A percentile compares a stretch with the other conserved stretches of the same genome.
Conservation (phyloP, 1,284 basidiomycete genomes). For the Sporisorium exsertum region DNA sequence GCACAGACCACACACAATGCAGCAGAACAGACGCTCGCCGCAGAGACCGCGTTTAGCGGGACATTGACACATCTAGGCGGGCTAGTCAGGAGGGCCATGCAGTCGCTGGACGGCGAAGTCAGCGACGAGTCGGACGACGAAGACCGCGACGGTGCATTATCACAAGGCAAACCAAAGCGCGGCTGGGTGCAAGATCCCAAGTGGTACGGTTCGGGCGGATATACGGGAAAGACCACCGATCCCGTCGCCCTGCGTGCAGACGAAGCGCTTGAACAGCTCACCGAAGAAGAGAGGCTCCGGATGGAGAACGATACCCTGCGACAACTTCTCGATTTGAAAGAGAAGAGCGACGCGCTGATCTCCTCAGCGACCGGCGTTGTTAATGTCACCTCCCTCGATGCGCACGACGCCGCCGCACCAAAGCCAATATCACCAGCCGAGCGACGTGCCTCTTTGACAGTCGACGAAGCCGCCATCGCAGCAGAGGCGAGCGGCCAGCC, state of each 20-base stretch:
- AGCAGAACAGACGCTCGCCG: slow-evolving; percentile 50
- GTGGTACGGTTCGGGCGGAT: slow-evolving; percentile 65
- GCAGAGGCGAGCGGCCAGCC: slow-evolving; percentile 50
- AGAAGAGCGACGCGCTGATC: slow-evolving; percentile 43
- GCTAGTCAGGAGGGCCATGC: slow-evolving; percentile 57
- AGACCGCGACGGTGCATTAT: slow-evolving; percentile 9
- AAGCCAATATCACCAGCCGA: slow-evolving; percentile 32
- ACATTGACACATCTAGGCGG: slow-evolving; percentile 55
- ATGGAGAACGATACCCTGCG: slow-evolving; percentile 65
- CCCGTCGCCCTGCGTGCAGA: slow-evolving; percentile 49
- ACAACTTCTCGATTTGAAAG: slow-evolving; percentile 56
- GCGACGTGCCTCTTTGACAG: slow-evolving; percentile 39
- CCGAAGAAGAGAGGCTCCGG: slow-evolving; percentile 62
- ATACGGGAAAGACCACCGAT: slow-evolving; percentile 57
- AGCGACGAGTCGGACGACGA: slow-evolving; percentile 27
- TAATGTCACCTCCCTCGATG: not conserved
- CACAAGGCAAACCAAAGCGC: slow-evolving; percentile 24
- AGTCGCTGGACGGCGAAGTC: slow-evolving; percentile 56
- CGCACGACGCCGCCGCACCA: not conserved
- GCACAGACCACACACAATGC: slow-evolving; percentile 52
- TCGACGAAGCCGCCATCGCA: slow-evolving; percentile 48
- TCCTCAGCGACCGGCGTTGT: slow-evolving; percentile 3
- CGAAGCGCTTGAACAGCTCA: slow-evolving; percentile 54
- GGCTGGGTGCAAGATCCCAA: slow-evolving; percentile 49
- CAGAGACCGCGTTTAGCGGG: slow-evolving; percentile 51